Base-by-base conservation (phyloP, 768 basidiomycete species). In the Agaricus subrufescens region DNA sequence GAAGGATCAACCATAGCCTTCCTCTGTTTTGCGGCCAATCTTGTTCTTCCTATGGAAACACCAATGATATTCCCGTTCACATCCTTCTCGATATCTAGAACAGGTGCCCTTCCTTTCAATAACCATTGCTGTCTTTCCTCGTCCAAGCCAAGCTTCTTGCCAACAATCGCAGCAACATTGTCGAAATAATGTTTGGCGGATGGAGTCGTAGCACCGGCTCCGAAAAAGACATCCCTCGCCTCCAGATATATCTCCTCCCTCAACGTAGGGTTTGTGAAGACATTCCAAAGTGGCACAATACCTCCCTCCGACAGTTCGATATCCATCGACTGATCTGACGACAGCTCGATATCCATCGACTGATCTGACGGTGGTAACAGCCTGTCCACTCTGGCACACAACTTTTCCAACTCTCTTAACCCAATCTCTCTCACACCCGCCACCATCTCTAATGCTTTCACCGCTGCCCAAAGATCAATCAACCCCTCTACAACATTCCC, bases 201-300 rank as follows among this genome's bases (percentile, higher is more conserved):
- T 1, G 77, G 60, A 1, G 84, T 86, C 48, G 79, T 74, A 4
- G 74, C 69, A 14, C 83, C 82, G 26, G 84, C 79, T 38, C 92
- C 91, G 61, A 97, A 92, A 73, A 99, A 98, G 25, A 96, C 83
- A 66, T 98, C 97, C 19, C 88, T 79, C 0, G 91, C 91, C 65
- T 94, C 91, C 42, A 92, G 75, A 63, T 87, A 94, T 30, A 98
- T 83, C 51, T 94, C 92, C 68, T 98, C 95, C 42, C 94, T 85
- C 1, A 95, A 66, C 0, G 79, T 71, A 3, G 87, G 83, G 65
- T 93, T 91, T 3, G 87, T 74, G 62, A 93, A 84, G 45, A 87
- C 63, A 12, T 70, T 63, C 10, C 73, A 66, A 6, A 86, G 65
- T 2, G 73, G 65, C 7, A 59, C 65, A 42, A 43, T 48, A 7